Evolutionary conservation across 495 filamentous ascomycete species (phyloP).

Genomic region (Penicillium desertorum): DNA sequence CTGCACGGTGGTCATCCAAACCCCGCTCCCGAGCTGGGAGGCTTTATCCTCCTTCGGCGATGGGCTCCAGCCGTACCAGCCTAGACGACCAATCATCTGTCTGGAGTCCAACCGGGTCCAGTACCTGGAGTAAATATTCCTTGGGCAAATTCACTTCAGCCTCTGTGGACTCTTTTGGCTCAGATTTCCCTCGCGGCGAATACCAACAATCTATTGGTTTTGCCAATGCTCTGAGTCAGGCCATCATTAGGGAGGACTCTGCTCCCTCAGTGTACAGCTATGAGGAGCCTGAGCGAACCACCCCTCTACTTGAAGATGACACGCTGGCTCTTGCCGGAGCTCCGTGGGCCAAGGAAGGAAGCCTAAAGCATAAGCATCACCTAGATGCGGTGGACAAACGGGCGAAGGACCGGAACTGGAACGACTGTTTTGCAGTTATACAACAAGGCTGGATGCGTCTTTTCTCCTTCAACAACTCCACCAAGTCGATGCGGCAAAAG

Average conservation of each 20-base stretch:
- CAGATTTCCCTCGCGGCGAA: constrained; percentile 73
- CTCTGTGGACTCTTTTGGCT: constrained; percentile 85
- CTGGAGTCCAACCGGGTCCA: constrained; percentile 86
- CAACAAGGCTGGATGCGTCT: constrained; percentile 94
- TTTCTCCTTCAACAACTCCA: constrained; percentile 80
- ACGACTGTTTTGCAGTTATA: constrained; percentile 95
- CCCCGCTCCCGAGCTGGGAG: constrained; percentile 74
- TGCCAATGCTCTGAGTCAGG: constrained; percentile 93
- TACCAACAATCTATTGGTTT: constrained; percentile 98
- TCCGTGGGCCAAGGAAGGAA: constrained; percentile 97
- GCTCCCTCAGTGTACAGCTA: constrained; percentile 52
- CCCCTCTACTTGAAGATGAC: constrained; percentile 84
- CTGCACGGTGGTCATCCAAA: constrained; percentile 77
- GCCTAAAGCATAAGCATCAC: constrained; percentile 94
- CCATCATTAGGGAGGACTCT: constrained; percentile 90
- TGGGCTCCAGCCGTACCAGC: constrained; percentile 91
- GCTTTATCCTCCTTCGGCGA: constrained; percentile 72
- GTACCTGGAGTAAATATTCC: constrained; percentile 94
- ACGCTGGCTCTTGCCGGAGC: constrained; percentile 84
- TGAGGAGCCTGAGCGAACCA: constrained; percentile 54
- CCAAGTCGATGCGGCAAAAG: constrained; percentile 71
- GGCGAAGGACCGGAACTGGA: constrained; percentile 90
- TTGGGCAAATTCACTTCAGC: constrained; percentile 85
- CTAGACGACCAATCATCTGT: constrained; percentile 87
- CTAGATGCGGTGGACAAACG: constrained; percentile 85